phyloP scores from a whole-genome alignment of 768 basidiomycete species.

The Serendipita sp. region DNA sequence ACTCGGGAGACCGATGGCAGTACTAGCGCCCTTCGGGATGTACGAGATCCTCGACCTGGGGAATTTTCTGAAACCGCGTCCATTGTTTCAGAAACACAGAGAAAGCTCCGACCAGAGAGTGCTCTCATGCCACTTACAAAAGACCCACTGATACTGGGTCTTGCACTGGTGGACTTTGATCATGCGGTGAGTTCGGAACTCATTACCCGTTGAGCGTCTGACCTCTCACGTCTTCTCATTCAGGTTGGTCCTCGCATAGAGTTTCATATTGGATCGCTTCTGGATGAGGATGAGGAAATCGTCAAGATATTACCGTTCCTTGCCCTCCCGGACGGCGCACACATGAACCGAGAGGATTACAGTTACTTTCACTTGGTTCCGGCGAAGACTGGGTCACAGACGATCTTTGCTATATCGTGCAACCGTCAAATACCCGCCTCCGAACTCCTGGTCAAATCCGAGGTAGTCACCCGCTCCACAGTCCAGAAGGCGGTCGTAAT shows the following conservation, averaged over 20 bases:
- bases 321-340: constrained; percentile 93
- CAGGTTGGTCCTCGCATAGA: constrained; percentile 91
- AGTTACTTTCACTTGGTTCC: constrained; percentile 90
- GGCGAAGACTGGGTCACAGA: constrained; percentile 49
- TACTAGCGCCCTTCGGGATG: constrained; percentile 1
- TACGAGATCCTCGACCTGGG: neutral
- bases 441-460: constrained; percentile 53
- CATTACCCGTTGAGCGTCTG: neutral
- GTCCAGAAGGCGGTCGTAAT: constrained; percentile 98
- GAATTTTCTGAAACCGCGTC: constrained; percentile 8
- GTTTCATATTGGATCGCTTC: constrained; percentile 59
- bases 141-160: constrained; percentile 61
- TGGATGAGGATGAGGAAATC: constrained; percentile 66
- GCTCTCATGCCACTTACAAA: constrained; percentile 45
- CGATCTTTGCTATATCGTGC: constrained; percentile 94
- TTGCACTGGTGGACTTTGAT: constrained; percentile 90
- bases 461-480: constrained; percentile 83
- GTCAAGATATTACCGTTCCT: constrained; percentile 81
- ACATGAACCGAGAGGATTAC: constrained; percentile 85
- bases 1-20: neutral
- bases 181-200: constrained; percentile 46
- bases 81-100: constrained; percentile 11
- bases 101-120: constrained; percentile 66
- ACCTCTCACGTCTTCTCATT: constrained; percentile 9
- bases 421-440: constrained; percentile 86